Percentiles rank a stretch among this genome's conserved stretches.
Evolutionary conservation across 495 filamentous ascomycete species (phyloP).

Genomic region (Xeromyces bisporus): DNA sequence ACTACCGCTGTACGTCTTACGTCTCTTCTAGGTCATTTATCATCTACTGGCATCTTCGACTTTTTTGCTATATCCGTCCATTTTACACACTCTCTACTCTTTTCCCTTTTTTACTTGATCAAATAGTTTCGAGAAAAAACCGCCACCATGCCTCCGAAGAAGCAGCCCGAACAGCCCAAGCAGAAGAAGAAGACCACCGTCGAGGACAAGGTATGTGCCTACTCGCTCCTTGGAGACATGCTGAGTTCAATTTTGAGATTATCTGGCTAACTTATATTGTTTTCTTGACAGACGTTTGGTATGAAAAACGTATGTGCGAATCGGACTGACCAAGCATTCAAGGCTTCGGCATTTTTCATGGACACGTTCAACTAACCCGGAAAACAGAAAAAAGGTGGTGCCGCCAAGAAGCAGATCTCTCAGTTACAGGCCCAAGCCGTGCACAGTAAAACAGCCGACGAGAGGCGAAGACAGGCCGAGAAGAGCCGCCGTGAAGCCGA

Average conservation of each 20-base stretch:
- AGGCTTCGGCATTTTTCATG: not conserved
- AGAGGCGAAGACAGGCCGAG: constrained; percentile 81
- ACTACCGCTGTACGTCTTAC: no score
- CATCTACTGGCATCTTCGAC: no score
- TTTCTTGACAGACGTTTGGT: constrained; percentile 55
- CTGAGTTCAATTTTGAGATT: not conserved
- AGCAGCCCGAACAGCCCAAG: constrained; percentile 42
- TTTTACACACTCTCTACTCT: no score
- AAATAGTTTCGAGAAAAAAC: constrained; percentile 9
- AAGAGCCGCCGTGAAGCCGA: constrained; percentile 71
- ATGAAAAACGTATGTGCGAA: constrained; percentile 86
- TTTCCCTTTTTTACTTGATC: no score
- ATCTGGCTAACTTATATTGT: constrained; percentile 6
- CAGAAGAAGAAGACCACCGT: constrained; percentile 59
- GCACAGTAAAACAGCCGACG: constrained; percentile 56
- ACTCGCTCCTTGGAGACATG: constrained; percentile 6
- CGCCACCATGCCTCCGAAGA: constrained; percentile 83
- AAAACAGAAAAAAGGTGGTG: constrained; percentile 73
- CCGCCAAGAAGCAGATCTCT: constrained; percentile 75
- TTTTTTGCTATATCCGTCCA: no score
- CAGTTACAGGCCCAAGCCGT: constrained; percentile 56
- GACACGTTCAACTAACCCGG: constrained; percentile 1
- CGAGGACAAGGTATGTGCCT: constrained; percentile 57
- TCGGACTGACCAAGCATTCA: not conserved
- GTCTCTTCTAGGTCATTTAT: no score